Evolutionary conservation across 2,329 filamentous ascomycete species (phyloP).

Genomic region (Hypoxylon sp.): DNA sequence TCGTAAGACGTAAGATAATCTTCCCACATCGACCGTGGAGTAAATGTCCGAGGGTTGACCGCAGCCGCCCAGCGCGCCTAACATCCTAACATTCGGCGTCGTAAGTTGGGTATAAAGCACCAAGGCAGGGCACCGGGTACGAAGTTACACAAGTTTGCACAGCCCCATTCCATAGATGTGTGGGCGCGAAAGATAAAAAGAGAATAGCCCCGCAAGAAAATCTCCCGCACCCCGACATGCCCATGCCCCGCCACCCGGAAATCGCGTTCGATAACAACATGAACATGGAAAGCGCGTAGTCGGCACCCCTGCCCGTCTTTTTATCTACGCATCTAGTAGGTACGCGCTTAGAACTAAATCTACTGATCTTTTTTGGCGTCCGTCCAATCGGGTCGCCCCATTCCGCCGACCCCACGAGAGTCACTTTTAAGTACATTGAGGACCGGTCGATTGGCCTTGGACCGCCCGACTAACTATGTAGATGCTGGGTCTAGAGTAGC

Average conservation of each 20-base stretch:
- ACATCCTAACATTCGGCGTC: slow-evolving; percentile 13
- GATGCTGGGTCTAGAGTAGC: background rate
- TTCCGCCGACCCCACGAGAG: slow-evolving; percentile 26
- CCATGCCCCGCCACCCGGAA: slow-evolving; percentile 16
- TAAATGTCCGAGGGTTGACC: slow-evolving; percentile 15
- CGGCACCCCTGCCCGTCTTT: background rate
- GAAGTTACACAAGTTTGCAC: slow-evolving; percentile 31
- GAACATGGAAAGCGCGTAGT: slow-evolving; percentile 6
- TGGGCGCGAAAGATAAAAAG: slow-evolving; percentile 43
- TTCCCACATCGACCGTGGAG: background rate
- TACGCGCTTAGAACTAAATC: slow-evolving; percentile 5
- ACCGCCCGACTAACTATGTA: slow-evolving; percentile 12
- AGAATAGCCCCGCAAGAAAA: slow-evolving; percentile 20
- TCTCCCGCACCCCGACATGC: slow-evolving; percentile 10
- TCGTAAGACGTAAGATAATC: slow-evolving; percentile 6
- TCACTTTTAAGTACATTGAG: slow-evolving; percentile 34
- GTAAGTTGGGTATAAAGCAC: slow-evolving; percentile 1
- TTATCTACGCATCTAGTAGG: background rate
- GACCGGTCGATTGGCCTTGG: slow-evolving; percentile 30
- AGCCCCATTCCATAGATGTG: slow-evolving; percentile 26
- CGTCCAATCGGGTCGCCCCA: slow-evolving; percentile 32
- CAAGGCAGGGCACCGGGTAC: background rate
- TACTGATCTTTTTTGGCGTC: background rate
- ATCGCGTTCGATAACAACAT: slow-evolving; percentile 12
- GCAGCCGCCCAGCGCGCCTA: slow-evolving; percentile 33